Evolutionary conservation across 75 land plant genomes (phyloP).

Genomic region (Pseudotsuga menziesii): DNA sequence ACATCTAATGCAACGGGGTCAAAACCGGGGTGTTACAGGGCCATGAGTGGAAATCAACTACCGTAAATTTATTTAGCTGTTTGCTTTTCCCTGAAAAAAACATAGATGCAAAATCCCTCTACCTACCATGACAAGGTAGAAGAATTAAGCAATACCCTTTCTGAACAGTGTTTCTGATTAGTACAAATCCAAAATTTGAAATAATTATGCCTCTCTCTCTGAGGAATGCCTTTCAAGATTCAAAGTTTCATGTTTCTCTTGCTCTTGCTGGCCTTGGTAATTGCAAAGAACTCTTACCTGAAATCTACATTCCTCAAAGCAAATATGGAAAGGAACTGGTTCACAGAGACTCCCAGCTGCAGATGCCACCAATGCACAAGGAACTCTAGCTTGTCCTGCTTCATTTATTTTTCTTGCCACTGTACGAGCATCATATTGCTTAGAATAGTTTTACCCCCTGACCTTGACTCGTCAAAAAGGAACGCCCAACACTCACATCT

Average conservation of each 20-base stretch:
- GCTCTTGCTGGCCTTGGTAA: neutral
- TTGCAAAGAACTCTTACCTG: conserved; percentile 43
- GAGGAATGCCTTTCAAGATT: neutral
- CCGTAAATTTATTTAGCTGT: conserved; percentile 46
- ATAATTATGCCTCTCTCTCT: neutral
- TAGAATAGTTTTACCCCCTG: conserved; percentile 80
- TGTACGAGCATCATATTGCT: conserved; percentile 81
- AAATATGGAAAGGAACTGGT: conserved; percentile 84
- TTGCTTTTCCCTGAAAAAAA: conserved; percentile 67
- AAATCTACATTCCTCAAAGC: conserved; percentile 82
- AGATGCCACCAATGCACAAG: conserved; percentile 98
- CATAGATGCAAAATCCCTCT: conserved; percentile 79
- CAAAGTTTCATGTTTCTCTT: neutral
- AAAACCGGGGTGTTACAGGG: too few species aligned
- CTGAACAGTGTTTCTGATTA: neutral
- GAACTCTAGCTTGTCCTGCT: conserved; percentile 74
- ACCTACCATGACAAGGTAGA: conserved; percentile 38
- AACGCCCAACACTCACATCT: too few species aligned
- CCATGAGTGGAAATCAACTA: conserved; percentile 68
- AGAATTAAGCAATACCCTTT: neutral
- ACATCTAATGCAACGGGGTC: too few species aligned
- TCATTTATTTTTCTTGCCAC: conserved; percentile 71
- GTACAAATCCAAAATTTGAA: too few species aligned
- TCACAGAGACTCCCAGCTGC: conserved; percentile 88
- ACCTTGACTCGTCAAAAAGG: too few species aligned